Percentiles rank a stretch among this genome's conserved stretches.
Evolutionary conservation across 2,329 filamentous ascomycete species (phyloP).

Genomic region (Venturiaceae sp.): DNA sequence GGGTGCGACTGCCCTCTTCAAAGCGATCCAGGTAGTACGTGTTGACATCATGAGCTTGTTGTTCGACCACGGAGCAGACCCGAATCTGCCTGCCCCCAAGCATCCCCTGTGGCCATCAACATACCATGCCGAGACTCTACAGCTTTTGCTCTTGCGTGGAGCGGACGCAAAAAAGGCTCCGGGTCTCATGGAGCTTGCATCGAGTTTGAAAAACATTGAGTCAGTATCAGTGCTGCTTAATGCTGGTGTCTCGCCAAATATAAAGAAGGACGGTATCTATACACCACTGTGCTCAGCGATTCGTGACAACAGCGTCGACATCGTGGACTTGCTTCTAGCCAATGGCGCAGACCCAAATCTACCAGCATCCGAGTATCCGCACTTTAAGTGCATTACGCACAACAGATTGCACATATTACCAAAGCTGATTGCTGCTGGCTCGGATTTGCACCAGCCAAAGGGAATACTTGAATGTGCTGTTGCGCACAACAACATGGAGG

Average conservation of each 20-base stretch:
- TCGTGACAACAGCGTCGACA: slow-evolving; percentile 53
- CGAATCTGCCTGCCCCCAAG: slow-evolving; percentile 60
- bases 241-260: slow-evolving; percentile 50
- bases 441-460: slow-evolving; percentile 48
- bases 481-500: slow-evolving; percentile 50
- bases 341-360: slow-evolving; percentile 43
- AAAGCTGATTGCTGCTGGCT: slow-evolving; percentile 49
- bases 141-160: slow-evolving; percentile 48
- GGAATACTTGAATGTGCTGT: slow-evolving; percentile 59
- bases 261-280: slow-evolving; percentile 56
- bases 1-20: slow-evolving; percentile 54
- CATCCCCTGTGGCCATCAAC: slow-evolving; percentile 59
- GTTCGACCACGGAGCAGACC: slow-evolving; percentile 51
- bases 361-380: slow-evolving; percentile 53
- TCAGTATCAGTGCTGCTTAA: slow-evolving; percentile 48
- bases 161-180: slow-evolving; percentile 51
- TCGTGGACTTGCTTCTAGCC: slow-evolving; percentile 49
- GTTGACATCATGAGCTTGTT: slow-evolving; percentile 45
- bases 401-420: slow-evolving; percentile 52
- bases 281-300: slow-evolving; percentile 60
- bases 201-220: slow-evolving; percentile 54
- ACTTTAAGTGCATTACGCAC: slow-evolving; percentile 61
- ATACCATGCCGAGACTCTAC: slow-evolving; percentile 48
- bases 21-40: slow-evolving; percentile 47
- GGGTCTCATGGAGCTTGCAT: slow-evolving; percentile 54